These are phyloP conservation scores for Fusarium sp. DNA, from an alignment of 2,329 filamentous ascomycete species.

Conservation along the genomic window DNA sequence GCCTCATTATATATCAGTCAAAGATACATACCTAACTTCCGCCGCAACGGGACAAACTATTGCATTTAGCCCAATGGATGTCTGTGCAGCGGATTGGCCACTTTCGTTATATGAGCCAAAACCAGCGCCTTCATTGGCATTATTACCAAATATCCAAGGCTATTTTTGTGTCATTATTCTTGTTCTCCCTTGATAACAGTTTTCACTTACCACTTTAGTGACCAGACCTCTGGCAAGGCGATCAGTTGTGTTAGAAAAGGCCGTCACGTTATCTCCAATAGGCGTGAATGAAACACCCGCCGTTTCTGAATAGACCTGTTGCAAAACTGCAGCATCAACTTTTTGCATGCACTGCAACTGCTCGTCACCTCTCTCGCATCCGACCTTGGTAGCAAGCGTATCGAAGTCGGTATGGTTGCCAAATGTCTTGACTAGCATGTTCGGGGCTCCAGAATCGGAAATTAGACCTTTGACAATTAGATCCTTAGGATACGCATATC, in stretches of 20 bases:
- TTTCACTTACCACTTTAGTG: not conserved
- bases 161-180: not conserved
- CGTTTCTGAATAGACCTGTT: constrained; percentile 13
- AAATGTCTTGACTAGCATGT: constrained; percentile 7
- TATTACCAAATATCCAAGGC: constrained; percentile 28
- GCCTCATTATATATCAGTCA: accelerated
- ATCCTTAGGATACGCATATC: constrained; percentile 14
- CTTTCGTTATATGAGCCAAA: constrained; percentile 8
- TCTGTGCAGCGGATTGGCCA: constrained; percentile 3
- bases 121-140: constrained; percentile 30
- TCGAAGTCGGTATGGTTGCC: constrained; percentile 19
- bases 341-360: constrained; percentile 18
- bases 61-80: constrained; percentile 1
- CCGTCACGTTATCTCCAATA: constrained; percentile 8
- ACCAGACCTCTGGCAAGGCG: constrained; percentile 7
- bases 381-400: constrained; percentile 6
- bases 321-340: constrained; percentile 4
- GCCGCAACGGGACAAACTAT: constrained; percentile 19
- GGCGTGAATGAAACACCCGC: constrained; percentile 8
- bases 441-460: constrained; percentile 5
- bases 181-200: accelerated
- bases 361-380: not conserved
- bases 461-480: constrained; percentile 16
- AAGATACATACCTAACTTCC: constrained; percentile 1
- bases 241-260: constrained; percentile 14